phyloP scores from a whole-genome alignment of 106 monocot species.

The Chionographis japonica region DNA sequence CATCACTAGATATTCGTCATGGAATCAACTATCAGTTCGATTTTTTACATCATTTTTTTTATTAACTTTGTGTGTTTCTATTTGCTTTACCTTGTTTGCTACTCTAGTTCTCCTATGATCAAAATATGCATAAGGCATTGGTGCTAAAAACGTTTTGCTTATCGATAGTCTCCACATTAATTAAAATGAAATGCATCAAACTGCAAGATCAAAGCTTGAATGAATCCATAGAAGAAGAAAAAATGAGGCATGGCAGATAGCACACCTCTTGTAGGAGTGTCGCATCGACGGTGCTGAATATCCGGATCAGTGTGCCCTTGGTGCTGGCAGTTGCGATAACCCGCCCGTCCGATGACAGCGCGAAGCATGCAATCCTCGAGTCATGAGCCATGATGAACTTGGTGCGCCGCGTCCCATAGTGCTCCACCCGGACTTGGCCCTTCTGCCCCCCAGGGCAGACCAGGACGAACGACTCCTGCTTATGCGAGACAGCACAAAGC shows the following conservation, averaged over 20 bases:
- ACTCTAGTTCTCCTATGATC: no score
- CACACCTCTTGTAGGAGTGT: constrained; percentile 81
- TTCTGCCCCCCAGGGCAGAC: constrained; percentile 99
- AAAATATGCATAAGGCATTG: no score
- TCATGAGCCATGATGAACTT: constrained; percentile 94
- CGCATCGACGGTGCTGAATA: constrained; percentile 74
- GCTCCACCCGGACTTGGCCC: constrained; percentile 89
- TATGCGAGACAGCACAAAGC: constrained; percentile 83
- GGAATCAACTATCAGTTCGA: no score
- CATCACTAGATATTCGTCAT: no score
- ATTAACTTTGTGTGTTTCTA: no score
- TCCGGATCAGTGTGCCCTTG: constrained; percentile 80
- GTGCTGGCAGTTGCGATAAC: constrained; percentile 85
- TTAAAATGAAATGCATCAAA: no score
- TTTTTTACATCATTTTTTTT: no score
- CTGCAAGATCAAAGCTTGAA: no score
- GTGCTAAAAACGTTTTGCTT: no score
- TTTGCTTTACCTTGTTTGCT: no score
- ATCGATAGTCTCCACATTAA: no score
- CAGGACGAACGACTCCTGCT: constrained; percentile 74
- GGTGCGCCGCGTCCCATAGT: constrained; percentile 63
- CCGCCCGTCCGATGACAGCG: constrained; percentile 72
- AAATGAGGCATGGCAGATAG: background rate
- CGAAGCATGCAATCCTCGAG: constrained; percentile 80
- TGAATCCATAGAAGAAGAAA: background rate